A percentile compares a stretch with the other conserved stretches of the same genome.
These are phyloP conservation scores for Poteriospumella lacustris DNA, from an alignment of 108 stramenopile species.

Conservation along the genomic window DNA sequence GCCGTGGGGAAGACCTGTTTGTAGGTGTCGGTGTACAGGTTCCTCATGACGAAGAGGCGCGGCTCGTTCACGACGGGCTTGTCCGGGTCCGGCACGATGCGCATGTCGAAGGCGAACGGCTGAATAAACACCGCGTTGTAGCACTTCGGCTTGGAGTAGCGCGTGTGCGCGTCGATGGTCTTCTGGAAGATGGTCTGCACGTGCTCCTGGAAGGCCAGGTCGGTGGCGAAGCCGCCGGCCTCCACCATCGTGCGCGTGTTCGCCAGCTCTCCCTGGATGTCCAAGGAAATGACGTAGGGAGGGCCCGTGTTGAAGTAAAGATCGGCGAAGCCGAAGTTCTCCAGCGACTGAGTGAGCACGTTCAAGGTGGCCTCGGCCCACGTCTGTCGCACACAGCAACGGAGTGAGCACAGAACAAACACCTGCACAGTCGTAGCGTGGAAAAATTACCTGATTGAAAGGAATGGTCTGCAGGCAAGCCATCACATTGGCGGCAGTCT, in stretches of 20 bases:
- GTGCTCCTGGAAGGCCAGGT: conserved; percentile 2
- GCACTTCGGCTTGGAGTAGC: background rate
- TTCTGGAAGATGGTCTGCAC: background rate
- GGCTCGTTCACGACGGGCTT: background rate
- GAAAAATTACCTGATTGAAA: conserved; percentile 26
- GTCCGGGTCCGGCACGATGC: background rate
- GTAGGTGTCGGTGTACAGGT: background rate
- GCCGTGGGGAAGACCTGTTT: background rate
- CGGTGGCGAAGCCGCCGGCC: background rate
- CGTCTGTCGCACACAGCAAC: no score
- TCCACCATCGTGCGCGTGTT: background rate
- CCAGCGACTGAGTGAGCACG: background rate
- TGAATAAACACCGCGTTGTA: conserved; percentile 8
- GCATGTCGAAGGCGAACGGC: conserved; percentile 11
- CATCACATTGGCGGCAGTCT: background rate
- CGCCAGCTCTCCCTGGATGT: conserved; percentile 1
- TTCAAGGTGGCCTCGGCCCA: conserved; percentile 4
- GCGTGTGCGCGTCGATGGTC: background rate
- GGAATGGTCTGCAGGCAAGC: background rate
- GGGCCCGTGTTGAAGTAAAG: background rate
- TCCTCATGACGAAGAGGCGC: background rate
- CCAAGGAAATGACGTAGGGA: background rate
- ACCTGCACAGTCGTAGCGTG: no score
- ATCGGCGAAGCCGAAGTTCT: conserved; percentile 3
- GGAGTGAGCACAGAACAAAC: no score